These are phyloP conservation scores for Colletotrichum tropicicola DNA, from an alignment of 2,329 filamentous ascomycete genomes.

Conservation along the genomic window DNA sequence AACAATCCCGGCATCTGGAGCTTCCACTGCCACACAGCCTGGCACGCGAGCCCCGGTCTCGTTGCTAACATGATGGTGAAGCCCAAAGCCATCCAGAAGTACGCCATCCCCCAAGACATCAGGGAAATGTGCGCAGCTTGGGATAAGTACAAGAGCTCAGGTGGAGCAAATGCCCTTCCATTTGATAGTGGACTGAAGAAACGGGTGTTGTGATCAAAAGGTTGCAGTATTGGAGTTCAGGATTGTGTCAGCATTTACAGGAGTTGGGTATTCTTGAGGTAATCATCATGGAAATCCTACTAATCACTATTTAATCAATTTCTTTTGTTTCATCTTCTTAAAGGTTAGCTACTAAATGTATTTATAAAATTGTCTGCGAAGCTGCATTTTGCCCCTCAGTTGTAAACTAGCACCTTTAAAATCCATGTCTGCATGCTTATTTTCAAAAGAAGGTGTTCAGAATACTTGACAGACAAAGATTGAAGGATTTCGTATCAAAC, in stretches of 20 bases:
- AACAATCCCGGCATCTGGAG: constrained; percentile 57
- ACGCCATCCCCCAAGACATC: not conserved
- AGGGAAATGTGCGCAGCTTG: constrained; percentile 16
- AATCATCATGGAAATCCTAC: too few relatives aligned
- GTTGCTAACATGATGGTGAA: constrained; percentile 21
- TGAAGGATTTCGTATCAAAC: too few relatives aligned
- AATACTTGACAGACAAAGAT: too few relatives aligned
- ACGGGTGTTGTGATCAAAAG: not conserved
- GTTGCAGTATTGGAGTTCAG: too few relatives aligned
- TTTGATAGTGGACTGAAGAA: constrained; percentile 22
- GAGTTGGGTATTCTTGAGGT: not conserved
- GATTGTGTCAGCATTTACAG: not conserved
- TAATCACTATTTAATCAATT: too few relatives aligned
- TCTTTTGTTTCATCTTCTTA: too few relatives aligned
- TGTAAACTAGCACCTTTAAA: too few relatives aligned
- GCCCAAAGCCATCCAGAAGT: not conserved
- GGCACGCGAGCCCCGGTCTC: constrained; percentile 45
- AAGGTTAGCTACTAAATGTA: too few relatives aligned
- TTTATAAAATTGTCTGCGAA: too few relatives aligned
- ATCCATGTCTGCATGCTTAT: too few relatives aligned
- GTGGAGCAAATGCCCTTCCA: constrained; percentile 5
- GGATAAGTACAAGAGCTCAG: not conserved
- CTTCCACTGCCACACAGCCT: constrained; percentile 60
- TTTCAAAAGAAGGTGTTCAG: too few relatives aligned
- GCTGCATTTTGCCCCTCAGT: too few relatives aligned